Conservation (phyloP, 2,329 filamentous ascomycete species). For the Furcasterigmium furcatum region DNA sequence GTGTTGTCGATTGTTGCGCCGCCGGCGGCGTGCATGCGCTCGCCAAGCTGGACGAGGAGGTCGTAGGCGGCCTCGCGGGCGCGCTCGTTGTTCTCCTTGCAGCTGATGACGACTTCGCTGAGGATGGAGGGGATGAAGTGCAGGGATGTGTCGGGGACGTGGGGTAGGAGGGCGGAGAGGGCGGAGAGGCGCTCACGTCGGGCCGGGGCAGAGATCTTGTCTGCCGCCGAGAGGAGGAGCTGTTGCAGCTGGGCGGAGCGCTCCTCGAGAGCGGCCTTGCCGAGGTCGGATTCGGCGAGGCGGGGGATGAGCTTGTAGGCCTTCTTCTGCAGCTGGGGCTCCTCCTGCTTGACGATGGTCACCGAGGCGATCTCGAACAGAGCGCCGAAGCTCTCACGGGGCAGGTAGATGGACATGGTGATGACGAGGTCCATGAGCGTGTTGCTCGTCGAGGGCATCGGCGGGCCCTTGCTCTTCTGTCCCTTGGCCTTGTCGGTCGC, state of each 20-base stretch:
- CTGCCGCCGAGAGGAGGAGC: conserved; percentile 74
- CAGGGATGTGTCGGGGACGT: conserved; percentile 72
- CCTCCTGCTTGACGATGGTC: conserved; percentile 76
- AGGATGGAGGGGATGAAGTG: conserved; percentile 92
- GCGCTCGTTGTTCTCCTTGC: conserved; percentile 97
- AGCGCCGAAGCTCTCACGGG: conserved; percentile 76
- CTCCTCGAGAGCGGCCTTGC: conserved; percentile 71
- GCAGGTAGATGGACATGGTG: conserved; percentile 91
- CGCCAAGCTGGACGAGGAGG: conserved; percentile 82
- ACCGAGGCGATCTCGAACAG: conserved; percentile 85
- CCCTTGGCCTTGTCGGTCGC: conserved; percentile 58
- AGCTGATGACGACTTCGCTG: conserved; percentile 91
- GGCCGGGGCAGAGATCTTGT: conserved; percentile 83
- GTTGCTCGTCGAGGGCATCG: conserved; percentile 89
- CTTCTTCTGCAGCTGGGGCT: conserved; percentile 96
- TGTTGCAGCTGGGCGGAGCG: conserved; percentile 76
- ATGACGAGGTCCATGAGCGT: conserved; percentile 97
- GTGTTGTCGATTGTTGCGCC: conserved; percentile 78
- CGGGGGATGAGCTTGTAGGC: conserved; percentile 97
- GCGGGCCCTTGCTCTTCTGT: conserved; percentile 61
- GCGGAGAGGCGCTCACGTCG: conserved; percentile 83
- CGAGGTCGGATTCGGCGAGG: conserved; percentile 75
- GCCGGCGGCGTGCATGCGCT: conserved; percentile 66
- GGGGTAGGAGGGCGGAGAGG: conserved; percentile 75
- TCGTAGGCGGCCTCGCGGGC: conserved; percentile 88